Evolutionary conservation across 176 grass and related monocot species (phyloP), one percentile per base, ranked within the genome.

Genomic region (Otatea glauca): DNA sequence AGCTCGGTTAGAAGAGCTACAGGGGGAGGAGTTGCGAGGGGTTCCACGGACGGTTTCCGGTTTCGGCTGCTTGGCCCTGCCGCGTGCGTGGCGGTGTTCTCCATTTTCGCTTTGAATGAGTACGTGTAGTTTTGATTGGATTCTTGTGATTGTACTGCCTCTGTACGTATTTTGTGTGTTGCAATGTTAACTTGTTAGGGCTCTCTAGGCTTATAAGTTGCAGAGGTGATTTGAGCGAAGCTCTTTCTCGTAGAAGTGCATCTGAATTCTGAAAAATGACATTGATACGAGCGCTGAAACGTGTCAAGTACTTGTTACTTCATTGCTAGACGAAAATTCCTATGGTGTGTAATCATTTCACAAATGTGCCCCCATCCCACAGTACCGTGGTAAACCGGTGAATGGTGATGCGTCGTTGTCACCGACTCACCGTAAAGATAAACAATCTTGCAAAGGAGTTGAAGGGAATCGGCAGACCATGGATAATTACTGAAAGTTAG

Each of bases 61-160:
- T 24, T 74, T 24, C 20, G 65, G 32, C 56, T 82, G 72, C 56
- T 82, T 55, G 20, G 24, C 34, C 35, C 54, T 15, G 43, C 65
- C 13, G 58, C 58, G 3, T 60, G 38, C 67, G 60, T 79, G 41
- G 29, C 59, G 7, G n/a, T 87, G 68, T 73, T 48, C 41, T 78
- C 79, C 68, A 13, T 83, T 60, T 34, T 79, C 62, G 32, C 50
- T 72, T 29, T 87, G 68, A 83, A 74, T 72, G 80, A 34, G 60
- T 65, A 62, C 58, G 68, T 70, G 51, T 58, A 45, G 29, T 38
- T 48, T 66, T 78, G 56, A 74, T 47, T 72, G 6, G 24, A 24
- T 71, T 16, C 2, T 5, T 68, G 29, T 37, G 60, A 1, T 35
- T 17, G 65, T 72, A 34, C 45, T 50, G 0, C 4, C 27, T 5